Conservation (phyloP, 805 yeast genomes). For the Vanderwaltozyma polyspora region DNA sequence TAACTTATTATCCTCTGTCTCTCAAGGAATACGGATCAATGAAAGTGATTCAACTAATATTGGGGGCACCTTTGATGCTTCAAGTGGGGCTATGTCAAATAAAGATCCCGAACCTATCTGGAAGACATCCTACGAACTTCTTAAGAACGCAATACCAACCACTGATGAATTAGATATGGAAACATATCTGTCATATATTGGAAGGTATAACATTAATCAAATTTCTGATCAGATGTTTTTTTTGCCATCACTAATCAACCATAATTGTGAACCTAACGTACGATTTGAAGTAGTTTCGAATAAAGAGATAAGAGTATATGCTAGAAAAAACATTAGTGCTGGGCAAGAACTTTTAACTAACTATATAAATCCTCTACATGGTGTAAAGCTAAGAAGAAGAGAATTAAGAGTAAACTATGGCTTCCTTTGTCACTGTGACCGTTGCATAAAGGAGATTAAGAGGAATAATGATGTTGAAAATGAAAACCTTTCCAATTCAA, state of each 20-base stretch:
- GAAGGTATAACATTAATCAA: constrained; percentile 66
- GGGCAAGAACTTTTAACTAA: constrained; percentile 62
- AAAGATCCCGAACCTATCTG: constrained; percentile 32
- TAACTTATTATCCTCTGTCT: constrained; percentile 53
- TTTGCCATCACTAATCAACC: constrained; percentile 62
- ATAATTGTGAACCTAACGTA: constrained; percentile 64
- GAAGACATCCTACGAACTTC: constrained; percentile 43
- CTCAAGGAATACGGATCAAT: constrained; percentile 53
- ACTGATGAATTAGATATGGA: constrained; percentile 32
- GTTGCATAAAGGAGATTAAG: constrained; percentile 47
- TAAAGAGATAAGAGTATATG: constrained; percentile 47
- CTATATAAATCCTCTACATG: constrained; percentile 58
- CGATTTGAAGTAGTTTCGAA: constrained; percentile 37
- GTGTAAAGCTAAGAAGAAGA: constrained; percentile 51
- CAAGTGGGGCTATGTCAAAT: constrained; percentile 1
- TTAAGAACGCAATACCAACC: constrained; percentile 38
- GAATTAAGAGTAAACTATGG: constrained; percentile 71
- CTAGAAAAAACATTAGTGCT: constrained; percentile 43
- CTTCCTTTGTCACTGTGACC: constrained; percentile 54
- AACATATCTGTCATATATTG: constrained; percentile 50
- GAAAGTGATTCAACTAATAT: constrained; percentile 43
- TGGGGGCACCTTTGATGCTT: constrained; percentile 32
- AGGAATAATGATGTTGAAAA: too few species aligned
- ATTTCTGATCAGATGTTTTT: constrained; percentile 51
- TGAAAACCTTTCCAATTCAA: neutral